These are phyloP conservation scores for Candida nonsorbophila DNA, from an alignment of 805 yeast genomes.

Conservation along the genomic window DNA sequence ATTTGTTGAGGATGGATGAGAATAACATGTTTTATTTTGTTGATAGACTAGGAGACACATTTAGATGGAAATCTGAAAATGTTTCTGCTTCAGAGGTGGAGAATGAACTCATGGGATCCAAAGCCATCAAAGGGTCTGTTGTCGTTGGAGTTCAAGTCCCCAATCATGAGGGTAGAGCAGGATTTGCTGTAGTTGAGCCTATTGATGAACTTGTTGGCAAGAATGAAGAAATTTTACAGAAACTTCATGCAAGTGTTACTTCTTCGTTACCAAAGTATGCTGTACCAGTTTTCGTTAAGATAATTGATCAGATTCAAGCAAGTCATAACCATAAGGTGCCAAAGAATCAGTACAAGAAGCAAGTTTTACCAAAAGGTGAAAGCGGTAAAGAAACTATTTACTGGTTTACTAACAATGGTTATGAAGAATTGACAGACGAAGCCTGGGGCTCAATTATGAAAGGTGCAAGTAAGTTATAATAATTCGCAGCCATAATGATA, in stretches of 20 bases:
- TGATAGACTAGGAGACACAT: slow-evolving; percentile 92
- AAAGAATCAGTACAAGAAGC: slow-evolving; percentile 63
- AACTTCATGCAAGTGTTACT: slow-evolving; percentile 21
- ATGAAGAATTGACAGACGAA: slow-evolving; percentile 49
- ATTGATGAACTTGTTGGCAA: slow-evolving; percentile 25
- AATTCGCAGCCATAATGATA: no score
- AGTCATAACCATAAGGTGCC: slow-evolving; percentile 82
- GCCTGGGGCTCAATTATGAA: slow-evolving; percentile 47
- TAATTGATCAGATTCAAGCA: slow-evolving; percentile 54
- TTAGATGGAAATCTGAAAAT: slow-evolving; percentile 95
- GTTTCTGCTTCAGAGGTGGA: slow-evolving; percentile 94
- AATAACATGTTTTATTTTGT: slow-evolving; percentile 75
- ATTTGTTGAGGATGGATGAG: slow-evolving; percentile 63
- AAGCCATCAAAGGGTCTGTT: slow-evolving; percentile 56
- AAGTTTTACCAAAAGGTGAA: slow-evolving; percentile 63
- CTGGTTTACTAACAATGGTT: slow-evolving; percentile 59
- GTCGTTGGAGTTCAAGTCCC: slow-evolving; percentile 87
- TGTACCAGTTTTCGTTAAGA: slow-evolving; percentile 74
- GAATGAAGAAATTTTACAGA: slow-evolving; percentile 21
- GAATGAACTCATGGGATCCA: slow-evolving; percentile 52
- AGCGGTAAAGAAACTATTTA: slow-evolving; percentile 56
- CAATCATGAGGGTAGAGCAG: slow-evolving; percentile 91
- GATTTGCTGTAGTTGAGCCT: slow-evolving; percentile 74
- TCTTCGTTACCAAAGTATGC: slow-evolving; percentile 74
- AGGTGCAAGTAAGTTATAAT: slow-evolving; percentile 37